Conservation (phyloP, 1,139 yeast genomes). For the Geotrichum aggregatum region DNA sequence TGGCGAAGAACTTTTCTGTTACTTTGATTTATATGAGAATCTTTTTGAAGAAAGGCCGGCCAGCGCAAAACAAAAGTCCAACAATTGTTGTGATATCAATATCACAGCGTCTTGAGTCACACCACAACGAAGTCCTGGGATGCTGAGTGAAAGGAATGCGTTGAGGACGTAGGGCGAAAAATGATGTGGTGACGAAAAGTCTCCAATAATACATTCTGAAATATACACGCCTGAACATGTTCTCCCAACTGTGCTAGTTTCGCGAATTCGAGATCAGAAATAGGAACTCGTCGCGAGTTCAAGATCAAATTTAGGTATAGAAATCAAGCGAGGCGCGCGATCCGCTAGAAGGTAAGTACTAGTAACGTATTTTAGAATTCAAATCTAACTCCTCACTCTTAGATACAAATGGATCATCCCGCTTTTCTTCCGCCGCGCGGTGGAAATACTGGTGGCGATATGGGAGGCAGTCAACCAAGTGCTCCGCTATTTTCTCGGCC, state of each 20-base stretch:
- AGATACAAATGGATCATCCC: constrained; percentile 1
- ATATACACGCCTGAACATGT: background rate
- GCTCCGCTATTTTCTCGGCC: constrained; percentile 17
- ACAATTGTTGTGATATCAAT: no score
- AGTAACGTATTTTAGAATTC: background rate
- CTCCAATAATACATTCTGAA: background rate
- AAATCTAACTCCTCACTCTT: background rate
- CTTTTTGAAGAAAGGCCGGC: background rate
- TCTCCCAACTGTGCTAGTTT: background rate
- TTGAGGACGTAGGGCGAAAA: no score
- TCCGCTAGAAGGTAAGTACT: no score
- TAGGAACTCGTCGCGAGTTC: background rate
- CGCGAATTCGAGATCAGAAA: background rate
- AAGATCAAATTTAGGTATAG: background rate
- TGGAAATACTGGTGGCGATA: constrained; percentile 13
- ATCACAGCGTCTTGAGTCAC: no score
- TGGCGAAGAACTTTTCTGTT: constrained; percentile 2
- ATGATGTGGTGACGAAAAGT: constrained; percentile 1
- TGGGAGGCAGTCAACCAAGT: constrained; percentile 7
- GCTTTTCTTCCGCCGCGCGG: constrained; percentile 11
- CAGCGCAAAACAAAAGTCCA: background rate
- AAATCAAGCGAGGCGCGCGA: no score
- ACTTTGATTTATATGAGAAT: background rate
- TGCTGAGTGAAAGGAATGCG: no score
- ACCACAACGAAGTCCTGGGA: no score